Evolutionary conservation across 2,329 filamentous ascomycete genomes (phyloP).

Genomic region (Fusarium liriodendri): DNA sequence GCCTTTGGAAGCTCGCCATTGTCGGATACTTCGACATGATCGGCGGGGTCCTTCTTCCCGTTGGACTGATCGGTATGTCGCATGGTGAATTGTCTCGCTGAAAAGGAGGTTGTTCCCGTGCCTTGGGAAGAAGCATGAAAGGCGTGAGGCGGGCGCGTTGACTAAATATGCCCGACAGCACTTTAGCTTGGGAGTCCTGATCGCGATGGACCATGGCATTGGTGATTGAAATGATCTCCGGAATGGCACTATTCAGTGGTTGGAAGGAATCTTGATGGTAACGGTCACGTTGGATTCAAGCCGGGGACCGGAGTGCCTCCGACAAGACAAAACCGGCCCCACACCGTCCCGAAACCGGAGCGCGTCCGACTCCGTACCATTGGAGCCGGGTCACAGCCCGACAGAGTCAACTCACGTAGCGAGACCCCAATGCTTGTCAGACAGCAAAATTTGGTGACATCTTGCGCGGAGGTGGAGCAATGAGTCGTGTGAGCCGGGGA

Average conservation of each 20-base stretch:
- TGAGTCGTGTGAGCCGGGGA: not conserved
- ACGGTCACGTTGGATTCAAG: not conserved
- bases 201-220: not conserved
- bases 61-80: not conserved
- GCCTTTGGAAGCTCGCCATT: constrained; percentile 77
- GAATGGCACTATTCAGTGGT: not conserved
- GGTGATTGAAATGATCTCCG: not conserved
- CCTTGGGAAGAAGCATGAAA: not conserved
- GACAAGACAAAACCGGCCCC: not conserved
- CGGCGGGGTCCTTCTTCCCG: constrained; percentile 53
- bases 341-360: not conserved
- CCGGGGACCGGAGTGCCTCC: not conserved
- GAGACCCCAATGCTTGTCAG: too few relatives aligned
- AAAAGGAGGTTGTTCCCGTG: not conserved
- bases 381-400: not conserved
- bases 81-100: not conserved
- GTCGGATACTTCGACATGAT: not conserved
- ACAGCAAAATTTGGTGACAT: not conserved
- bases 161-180: not conserved
- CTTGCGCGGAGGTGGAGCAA: not conserved
- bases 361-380: not conserved
- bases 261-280: not conserved
- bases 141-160: not conserved
- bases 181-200: not conserved
- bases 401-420: not conserved